phyloP scores from a whole-genome alignment of 2,329 filamentous ascomycete genomes.

The Claviceps quebecensis region DNA sequence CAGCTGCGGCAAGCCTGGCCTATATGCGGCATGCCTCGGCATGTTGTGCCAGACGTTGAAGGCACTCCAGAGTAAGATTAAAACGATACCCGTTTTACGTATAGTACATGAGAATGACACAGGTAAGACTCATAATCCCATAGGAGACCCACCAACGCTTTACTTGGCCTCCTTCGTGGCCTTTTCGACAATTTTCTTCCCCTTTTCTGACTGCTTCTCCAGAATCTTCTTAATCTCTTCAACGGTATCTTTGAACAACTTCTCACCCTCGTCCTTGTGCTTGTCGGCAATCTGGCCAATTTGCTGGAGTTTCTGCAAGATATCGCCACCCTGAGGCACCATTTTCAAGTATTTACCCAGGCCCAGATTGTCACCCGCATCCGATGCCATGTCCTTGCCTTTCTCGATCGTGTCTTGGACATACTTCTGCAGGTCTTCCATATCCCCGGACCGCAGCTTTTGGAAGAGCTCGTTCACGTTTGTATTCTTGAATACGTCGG shows the following conservation, averaged over 20 bases:
- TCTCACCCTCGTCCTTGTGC: conserved; percentile 55
- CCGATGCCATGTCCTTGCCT: conserved; percentile 32
- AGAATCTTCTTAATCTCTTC: conserved; percentile 52
- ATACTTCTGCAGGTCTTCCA: conserved; percentile 27
- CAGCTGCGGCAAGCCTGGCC: too few relatives aligned
- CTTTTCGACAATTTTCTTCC: conserved; percentile 43
- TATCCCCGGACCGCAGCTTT: conserved; percentile 46
- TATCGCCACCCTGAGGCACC: conserved; percentile 49
- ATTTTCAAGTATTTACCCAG: conserved; percentile 50
- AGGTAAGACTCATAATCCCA: too few relatives aligned
- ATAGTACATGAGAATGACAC: not conserved
- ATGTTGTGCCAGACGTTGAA: too few relatives aligned
- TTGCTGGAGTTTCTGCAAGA: conserved; percentile 51
- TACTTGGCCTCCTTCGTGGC: conserved; percentile 34
- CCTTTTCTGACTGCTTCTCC: conserved; percentile 42
- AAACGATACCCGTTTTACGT: not conserved
- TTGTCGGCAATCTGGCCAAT: conserved; percentile 51
- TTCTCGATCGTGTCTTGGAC: conserved; percentile 18
- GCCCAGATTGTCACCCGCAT: conserved; percentile 19
- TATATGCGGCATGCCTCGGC: too few relatives aligned
- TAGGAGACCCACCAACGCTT: not conserved
- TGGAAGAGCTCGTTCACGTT: conserved; percentile 50
- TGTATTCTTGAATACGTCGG: conserved; percentile 51
- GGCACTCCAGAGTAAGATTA: too few relatives aligned
- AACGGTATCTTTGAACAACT: conserved; percentile 53